Evolutionary conservation across 345 rosid species (phyloP), one percentile per base, ranked within the genome.

Genomic region (Citrus glauca): DNA sequence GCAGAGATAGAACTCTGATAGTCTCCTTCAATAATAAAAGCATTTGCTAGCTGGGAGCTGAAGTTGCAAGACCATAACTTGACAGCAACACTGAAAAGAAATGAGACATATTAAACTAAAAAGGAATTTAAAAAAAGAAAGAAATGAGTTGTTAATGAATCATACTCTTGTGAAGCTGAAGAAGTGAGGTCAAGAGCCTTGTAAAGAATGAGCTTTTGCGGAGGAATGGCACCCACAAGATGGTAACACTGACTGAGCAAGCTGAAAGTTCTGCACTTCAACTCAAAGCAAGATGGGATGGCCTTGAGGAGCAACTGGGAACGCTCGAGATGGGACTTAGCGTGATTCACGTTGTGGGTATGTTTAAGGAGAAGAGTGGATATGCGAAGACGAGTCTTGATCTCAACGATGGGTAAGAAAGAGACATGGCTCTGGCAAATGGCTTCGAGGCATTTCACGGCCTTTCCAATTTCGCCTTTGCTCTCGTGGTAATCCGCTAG

Each of bases 41-140:
- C 91, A 79, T 89, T 96, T 20, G 98, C 98, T n/a, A 96, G 91
- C 90, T 94, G 99, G 13, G 98, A 94, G 80, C 86, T 92, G 92
- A 96, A 94, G 81, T 96, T 96, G 89, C 97, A 94, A 75, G 91
- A 83, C 99, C 99, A 96, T 30, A 96, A 86, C 80, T 81, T 82
- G 70, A 85, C 87, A 16, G 91, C 85, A 42, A 40, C 83, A 91
- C 86, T 70, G 16, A 38, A 28, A 55, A 28, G 4, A 28, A 20
- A 53, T 53, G 1, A 17, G 57, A 53, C 22, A 53, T 5, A 33
- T 53, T 17, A 53, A 53, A 53, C 50, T 3, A 3, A 35, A 24
- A 27, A 0, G 45, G 8, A 20, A 74, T 57, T 2, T 19, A n/a
- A 42, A 14, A 30, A 64, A 45, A 69, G 6, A 40, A 25, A 32